Evolutionary conservation across 768 basidiomycete species (phyloP).

Genomic region (Boletus edulis): DNA sequence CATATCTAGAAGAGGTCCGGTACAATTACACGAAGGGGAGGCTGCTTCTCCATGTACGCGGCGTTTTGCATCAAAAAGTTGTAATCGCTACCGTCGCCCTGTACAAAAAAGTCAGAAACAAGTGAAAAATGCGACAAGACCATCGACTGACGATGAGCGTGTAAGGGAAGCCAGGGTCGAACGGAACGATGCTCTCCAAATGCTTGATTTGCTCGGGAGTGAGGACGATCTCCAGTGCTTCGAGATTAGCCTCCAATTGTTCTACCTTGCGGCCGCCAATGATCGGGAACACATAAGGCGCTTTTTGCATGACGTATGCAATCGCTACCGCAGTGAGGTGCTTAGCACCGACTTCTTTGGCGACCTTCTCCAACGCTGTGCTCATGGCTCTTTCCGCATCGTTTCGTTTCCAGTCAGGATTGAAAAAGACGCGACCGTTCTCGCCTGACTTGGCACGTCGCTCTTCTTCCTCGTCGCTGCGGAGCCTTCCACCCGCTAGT

Average conservation of each 20-base stretch:
- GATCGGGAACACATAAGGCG: conserved; percentile 44
- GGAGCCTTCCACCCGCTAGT: conserved; percentile 27
- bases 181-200: conserved; percentile 36
- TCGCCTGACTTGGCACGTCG: conserved; percentile 30
- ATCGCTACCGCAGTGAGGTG: conserved; percentile 39
- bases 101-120: background rate
- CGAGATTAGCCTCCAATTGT: conserved; percentile 40
- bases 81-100: conserved; percentile 29
- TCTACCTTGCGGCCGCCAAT: conserved; percentile 44
- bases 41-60: conserved; percentile 22
- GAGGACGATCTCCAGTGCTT: conserved; percentile 42
- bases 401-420: conserved; percentile 33
- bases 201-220: conserved; percentile 36
- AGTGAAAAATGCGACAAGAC: background rate
- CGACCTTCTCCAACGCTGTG: conserved; percentile 37
- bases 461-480: conserved; percentile 30
- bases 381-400: conserved; percentile 33
- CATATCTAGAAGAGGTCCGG: conserved; percentile 1
- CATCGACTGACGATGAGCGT: conserved; percentile 30
- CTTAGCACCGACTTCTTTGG: conserved; percentile 37
- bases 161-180: conserved; percentile 40
- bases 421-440: conserved; percentile 34
- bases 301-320: conserved; percentile 45
- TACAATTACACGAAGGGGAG: conserved; percentile 1
- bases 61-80: conserved; percentile 6